phyloP scores from a whole-genome alignment of 306 rosid species.

The Sindora glabra region DNA sequence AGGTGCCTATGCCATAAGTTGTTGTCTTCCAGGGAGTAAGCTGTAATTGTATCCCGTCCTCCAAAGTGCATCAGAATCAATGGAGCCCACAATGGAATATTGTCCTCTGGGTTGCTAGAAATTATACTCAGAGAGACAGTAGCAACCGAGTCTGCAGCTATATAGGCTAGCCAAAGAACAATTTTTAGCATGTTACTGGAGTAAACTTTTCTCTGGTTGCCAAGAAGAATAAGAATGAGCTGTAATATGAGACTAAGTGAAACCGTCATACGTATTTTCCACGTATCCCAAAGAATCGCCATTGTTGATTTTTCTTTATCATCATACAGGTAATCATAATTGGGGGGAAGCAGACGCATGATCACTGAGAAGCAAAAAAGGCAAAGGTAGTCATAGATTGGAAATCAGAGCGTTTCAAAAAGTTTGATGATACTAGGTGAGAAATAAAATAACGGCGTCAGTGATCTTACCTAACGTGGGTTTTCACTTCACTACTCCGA shows the following conservation, averaged over 20 bases:
- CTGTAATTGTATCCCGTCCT: constrained; percentile 32
- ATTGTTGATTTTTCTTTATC: too few relatives aligned
- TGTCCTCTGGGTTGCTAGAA: not conserved
- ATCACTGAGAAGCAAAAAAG: too few relatives aligned
- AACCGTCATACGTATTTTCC: constrained; percentile 20
- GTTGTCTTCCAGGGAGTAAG: constrained; percentile 39
- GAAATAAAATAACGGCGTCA: too few relatives aligned
- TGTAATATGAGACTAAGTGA: constrained; percentile 23
- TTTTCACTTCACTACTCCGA: too few relatives aligned
- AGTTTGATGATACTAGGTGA: too few relatives aligned
- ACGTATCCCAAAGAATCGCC: not conserved
- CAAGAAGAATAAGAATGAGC: constrained; percentile 7
- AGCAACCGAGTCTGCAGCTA: constrained; percentile 28
- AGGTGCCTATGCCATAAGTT: constrained; percentile 25
- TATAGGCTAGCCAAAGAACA: constrained; percentile 18
- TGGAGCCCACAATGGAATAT: constrained; percentile 28
- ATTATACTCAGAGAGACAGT: constrained; percentile 20
- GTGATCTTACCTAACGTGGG: too few relatives aligned
- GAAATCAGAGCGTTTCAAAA: too few relatives aligned
- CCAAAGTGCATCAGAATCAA: constrained; percentile 40
- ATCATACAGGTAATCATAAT: too few relatives aligned
- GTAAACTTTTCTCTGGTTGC: constrained; percentile 12
- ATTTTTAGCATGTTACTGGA: not conserved
- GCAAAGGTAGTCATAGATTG: too few relatives aligned
- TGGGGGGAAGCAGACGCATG: too few relatives aligned